These are phyloP conservation scores for Fusarium buharicum DNA, from an alignment of 2,329 filamentous ascomycete species.

Conservation along the genomic window DNA sequence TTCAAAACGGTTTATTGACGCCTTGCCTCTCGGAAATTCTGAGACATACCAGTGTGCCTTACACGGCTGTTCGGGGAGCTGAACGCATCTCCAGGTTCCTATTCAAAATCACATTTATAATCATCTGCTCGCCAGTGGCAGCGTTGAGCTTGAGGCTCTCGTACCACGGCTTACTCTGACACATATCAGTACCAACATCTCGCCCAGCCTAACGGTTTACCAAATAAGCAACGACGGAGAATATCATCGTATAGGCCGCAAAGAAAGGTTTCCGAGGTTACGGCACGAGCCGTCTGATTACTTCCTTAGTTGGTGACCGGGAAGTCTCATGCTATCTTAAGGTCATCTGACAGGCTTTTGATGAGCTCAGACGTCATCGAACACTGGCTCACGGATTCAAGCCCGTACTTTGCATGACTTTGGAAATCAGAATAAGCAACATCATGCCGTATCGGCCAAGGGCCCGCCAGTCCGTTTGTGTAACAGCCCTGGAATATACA, in stretches of 20 bases:
- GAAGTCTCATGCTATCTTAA: neutral
- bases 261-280: conserved; percentile 6
- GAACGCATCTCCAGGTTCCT: neutral
- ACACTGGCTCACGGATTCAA: neutral
- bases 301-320: conserved; percentile 2
- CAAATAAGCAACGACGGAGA: neutral
- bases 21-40: conserved; percentile 30
- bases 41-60: conserved; percentile 25
- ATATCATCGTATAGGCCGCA: neutral
- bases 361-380: conserved; percentile 19
- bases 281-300: neutral
- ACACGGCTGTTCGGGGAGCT: neutral
- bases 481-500: conserved; percentile 4
- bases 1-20: conserved; percentile 16
- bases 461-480: conserved; percentile 15
- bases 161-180: neutral
- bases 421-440: conserved; percentile 5
- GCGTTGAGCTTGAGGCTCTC: neutral
- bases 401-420: conserved; percentile 3
- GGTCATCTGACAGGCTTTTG: conserved; percentile 31
- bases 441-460: conserved; percentile 2
- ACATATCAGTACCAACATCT: neutral
- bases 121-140: neutral
- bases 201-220: neutral
- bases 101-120: neutral